phyloP scores from a whole-genome alignment of 208 protist species.

The Trypanosoma mega region DNA sequence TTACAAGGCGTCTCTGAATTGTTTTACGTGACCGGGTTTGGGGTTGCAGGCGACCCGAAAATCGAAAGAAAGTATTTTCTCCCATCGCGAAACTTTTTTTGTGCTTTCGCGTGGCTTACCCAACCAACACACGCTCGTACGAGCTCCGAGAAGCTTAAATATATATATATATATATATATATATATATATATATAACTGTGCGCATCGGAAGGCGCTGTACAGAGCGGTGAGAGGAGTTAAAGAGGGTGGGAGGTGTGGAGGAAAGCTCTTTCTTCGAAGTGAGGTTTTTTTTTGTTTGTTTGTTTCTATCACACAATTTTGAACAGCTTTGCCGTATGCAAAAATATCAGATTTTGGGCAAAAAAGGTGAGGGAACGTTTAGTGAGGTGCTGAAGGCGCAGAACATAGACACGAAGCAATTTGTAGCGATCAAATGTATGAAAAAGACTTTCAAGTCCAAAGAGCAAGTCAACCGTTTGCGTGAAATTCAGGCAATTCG shows the following conservation, averaged over 20 bases:
- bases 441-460: slow-evolving; percentile 93
- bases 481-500: slow-evolving; percentile 97
- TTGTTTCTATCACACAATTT: no score
- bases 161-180: slow-evolving; percentile 14
- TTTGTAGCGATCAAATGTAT: slow-evolving; percentile 98
- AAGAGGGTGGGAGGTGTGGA: neutral
- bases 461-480: slow-evolving; percentile 95
- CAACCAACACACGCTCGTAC: no score
- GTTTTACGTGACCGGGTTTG: no score
- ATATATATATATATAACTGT: slow-evolving; percentile 1
- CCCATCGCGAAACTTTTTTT: no score
- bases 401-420: slow-evolving; percentile 88
- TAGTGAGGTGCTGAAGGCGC: slow-evolving; percentile 96
- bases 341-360: slow-evolving; percentile 94
- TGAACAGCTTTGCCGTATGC: no score
- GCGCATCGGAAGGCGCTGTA: neutral
- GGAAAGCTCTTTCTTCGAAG: neutral
- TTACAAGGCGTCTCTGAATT: no score
- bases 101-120: no score
- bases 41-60: no score
- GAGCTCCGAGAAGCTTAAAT: no score
- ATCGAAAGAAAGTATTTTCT: no score
- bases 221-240: neutral
- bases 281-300: slow-evolving; percentile 16
- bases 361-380: slow-evolving; percentile 98